Evolutionary conservation across 2,329 filamentous ascomycete genomes (phyloP), one percentile per base, ranked within the genome.

Genomic region (Magnaporthiopsis incrustans): DNA sequence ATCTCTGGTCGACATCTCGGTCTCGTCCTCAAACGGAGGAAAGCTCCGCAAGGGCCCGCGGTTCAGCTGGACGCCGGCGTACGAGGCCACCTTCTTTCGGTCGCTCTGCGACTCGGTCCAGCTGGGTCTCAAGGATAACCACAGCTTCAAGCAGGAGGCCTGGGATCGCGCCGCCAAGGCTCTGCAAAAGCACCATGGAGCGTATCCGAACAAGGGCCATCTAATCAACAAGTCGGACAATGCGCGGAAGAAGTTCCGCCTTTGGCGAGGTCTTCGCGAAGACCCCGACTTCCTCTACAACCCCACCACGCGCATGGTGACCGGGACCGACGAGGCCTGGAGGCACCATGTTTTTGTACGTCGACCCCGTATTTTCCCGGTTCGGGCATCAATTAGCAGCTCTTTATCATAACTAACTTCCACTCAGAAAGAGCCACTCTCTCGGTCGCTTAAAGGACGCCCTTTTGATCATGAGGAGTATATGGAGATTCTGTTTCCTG

Each of bases 201-300:
- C 83, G 59, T 84, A 79, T 67, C 82, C 83, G n/a, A 80, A 83
- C 66, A 86, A 86, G 74, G 81, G 79, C 68, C 84, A 86, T 64
- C 79, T 86, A 50, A 85, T 86, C 73, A 86, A 86, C 76, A 86
- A 86, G 75, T 84, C 82, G 67, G 84, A 86, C 73, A 86, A 86
- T 72, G 84, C 84, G 65, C 79, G 84, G 62, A 86, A 86, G 73
- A 82, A 84, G 69, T 86, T 86, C 66, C 81, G 84, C n/a, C 75
- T 86, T 63, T 86, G 84, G 84, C 75, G 84, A 25, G 82, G 83
- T 27, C 72, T 86, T 68, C 76, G 83, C 30, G 84, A 86, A 70
- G 79, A 86, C 65, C 79, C 81, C 2, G 81, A 83, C 15, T 86
- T 86, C 65, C 71, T 78, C 3, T 86, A 86, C 69, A 82, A 84